Evolutionary conservation across 768 basidiomycete genomes (phyloP), one percentile per base, ranked within the genome.

Genomic region (Obba rivulosa): DNA sequence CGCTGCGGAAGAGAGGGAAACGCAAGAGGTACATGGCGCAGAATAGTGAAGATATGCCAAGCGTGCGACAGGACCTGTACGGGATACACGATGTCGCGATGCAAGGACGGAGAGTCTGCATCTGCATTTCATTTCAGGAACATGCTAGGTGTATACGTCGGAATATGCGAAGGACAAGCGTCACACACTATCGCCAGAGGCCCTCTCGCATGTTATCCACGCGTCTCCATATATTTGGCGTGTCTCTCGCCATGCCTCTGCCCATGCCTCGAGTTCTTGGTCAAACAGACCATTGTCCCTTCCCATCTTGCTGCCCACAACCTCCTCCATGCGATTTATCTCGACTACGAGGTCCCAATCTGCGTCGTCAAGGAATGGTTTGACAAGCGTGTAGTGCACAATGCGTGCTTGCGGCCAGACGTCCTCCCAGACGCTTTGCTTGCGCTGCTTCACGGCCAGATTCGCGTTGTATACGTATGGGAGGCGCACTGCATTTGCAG

Each of bases 391-490:
- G 53, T 71, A 74, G 52, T 72, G 72, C 20, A 72, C 59, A 40
- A 72, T 57, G 24, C 67, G 57, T 42, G 68, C 55, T 47, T 70
- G 67, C 7, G 52, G 49, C 44, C 52, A 50, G 49, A 71, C 51
- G 4, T 55, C 63, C 50, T 57, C 57, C 72, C 72, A 73, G 40
- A 72, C 38, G 41, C 23, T 40, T 16, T 57, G 62, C 45, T 57
- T 62, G 31, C 61, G 55, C 39, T 49, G 46, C 58, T 73, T 73
- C 54, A 69, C 66, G 2, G 63, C 69, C 8, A 73, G 58, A 55
- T 73, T 71, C 46, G 63, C 69, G 55, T 72, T 72, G 59, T 73
- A 74, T 23, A 63, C 63, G 45, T 68, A 69, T 9, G 72, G 72
- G 3, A 74, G 61, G 10, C 66, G 59, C 13, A 66, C 51, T n/a